These are phyloP conservation scores for Pseudozyma pruni DNA, from an alignment of 1,284 basidiomycete species.

Conservation along the genomic window DNA sequence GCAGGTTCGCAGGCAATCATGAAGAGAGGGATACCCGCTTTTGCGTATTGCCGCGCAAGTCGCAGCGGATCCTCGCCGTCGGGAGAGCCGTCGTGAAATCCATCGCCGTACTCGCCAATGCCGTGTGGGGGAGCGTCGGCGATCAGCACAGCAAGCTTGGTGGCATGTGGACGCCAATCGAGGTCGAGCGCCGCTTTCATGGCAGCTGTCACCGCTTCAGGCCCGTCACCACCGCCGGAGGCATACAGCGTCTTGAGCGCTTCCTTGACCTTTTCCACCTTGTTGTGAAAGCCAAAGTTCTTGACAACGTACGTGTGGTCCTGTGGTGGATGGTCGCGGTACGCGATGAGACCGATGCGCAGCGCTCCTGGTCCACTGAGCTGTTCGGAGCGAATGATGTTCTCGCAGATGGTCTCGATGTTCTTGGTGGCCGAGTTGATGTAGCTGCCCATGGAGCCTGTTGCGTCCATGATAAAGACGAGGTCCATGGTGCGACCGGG, in stretches of 20 bases:
- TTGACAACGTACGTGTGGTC: constrained; percentile 77
- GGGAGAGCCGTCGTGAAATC: constrained; percentile 70
- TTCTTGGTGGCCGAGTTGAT: constrained; percentile 83
- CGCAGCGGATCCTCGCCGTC: constrained; percentile 84
- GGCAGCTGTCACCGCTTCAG: constrained; percentile 95
- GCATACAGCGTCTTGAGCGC: constrained; percentile 87
- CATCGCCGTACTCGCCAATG: constrained; percentile 77
- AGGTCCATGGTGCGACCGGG: constrained; percentile 58
- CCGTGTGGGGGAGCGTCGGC: constrained; percentile 97
- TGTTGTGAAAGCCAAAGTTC: constrained; percentile 88
- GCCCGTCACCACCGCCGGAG: constrained; percentile 92
- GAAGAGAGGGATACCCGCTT: constrained; percentile 73
- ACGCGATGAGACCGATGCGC: constrained; percentile 73
- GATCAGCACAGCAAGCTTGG: constrained; percentile 84
- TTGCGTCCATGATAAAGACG: constrained; percentile 67
- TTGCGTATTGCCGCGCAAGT: constrained; percentile 88
- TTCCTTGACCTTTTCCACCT: constrained; percentile 86
- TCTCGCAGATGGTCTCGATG: constrained; percentile 94
- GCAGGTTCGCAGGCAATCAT: constrained; percentile 95
- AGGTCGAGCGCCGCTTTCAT: constrained; percentile 76
- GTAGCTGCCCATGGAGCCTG: constrained; percentile 67
- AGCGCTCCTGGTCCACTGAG: constrained; percentile 86
- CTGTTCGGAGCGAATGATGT: constrained; percentile 93
- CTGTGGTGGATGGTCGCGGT: constrained; percentile 69
- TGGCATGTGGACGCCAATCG: constrained; percentile 87